These are phyloP conservation scores for Rhodamnia argentea DNA, from an alignment of 345 rosid genomes.

Conservation along the genomic window DNA sequence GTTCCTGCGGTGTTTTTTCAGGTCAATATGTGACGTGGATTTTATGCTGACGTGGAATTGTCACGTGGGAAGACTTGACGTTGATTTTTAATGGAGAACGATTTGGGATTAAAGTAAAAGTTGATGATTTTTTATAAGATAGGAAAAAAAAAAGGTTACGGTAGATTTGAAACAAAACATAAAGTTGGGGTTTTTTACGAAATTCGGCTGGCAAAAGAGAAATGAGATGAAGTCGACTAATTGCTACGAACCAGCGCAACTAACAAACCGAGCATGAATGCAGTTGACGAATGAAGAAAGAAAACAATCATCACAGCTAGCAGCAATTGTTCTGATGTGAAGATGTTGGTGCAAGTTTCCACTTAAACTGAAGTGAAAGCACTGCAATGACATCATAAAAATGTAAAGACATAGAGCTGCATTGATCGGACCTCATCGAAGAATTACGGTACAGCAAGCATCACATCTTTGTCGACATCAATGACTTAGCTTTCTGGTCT, in stretches of 20 bases:
- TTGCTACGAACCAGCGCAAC: not conserved
- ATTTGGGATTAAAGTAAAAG: too few relatives aligned
- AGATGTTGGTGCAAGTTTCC: not conserved
- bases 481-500: slow-evolving; percentile 61
- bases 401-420: not conserved
- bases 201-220: not conserved
- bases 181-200: too few relatives aligned
- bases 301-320: not conserved
- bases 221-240: not conserved
- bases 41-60: too few relatives aligned
- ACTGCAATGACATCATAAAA: not conserved
- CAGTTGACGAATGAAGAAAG: not conserved
- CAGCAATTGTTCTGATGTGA: not conserved
- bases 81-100: too few relatives aligned
- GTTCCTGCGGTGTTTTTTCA: too few relatives aligned
- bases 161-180: too few relatives aligned
- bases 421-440: slow-evolving; percentile 19
- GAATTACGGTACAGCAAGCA: slow-evolving; percentile 2
- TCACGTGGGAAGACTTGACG: too few relatives aligned
- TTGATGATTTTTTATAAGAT: too few relatives aligned
- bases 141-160: too few relatives aligned
- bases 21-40: too few relatives aligned
- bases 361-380: not conserved
- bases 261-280: not conserved
- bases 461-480: slow-evolving; percentile 62